Base-by-base conservation (phyloP, 1,284 basidiomycete species). In the Serendipita sp. region DNA sequence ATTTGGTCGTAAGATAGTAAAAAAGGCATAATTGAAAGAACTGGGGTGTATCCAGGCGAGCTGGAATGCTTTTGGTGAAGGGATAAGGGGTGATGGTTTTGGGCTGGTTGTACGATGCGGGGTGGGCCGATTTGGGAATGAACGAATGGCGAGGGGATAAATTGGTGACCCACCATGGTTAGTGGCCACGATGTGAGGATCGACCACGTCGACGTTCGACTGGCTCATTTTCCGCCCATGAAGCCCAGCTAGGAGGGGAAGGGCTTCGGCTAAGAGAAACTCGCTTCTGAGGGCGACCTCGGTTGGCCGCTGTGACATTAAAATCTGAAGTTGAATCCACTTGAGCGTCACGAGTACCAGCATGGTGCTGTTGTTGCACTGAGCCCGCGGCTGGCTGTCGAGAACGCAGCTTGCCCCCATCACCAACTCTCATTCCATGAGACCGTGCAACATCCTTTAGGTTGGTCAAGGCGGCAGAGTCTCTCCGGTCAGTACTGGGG, bases 221-320 rank as follows among this genome's bases (percentile, higher is more conserved):
- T n/a, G 53, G 53, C 34, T 58, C 53, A 34, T 58, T 35, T 58
- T 58, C 53, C 8, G 53, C 53, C 53, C 53, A 58, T n/a, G 53
- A 58, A 35, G 53, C 53, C 53, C 53, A 58, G 34, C 53, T 58
- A 8, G 53, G 53, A 32, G 53, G 53, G 4, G 53, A 58, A 22
- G 53, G 53, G 53, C 53, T 58, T 34, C 53, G n/a, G 29, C 53
- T 58, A 8, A 34, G 26, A 10, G 53, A 8, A 4, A 10, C 22
- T 35, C 53, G 17, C 32, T 58, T 58, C 8, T 32, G 53, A 26
- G 53, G 32, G 30, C 53, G 53, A 34, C 53, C 53, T 22, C 53
- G 45, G n/a, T 17, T 49, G 8, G n/a, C 8, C 5, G 8, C 15
- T n/a, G 17, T 29, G 45, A 49, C 45, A 17, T 29, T 8, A 1